Conservation (phyloP, 768 basidiomycete species). For the Leucosporidium creatinivorum region DNA sequence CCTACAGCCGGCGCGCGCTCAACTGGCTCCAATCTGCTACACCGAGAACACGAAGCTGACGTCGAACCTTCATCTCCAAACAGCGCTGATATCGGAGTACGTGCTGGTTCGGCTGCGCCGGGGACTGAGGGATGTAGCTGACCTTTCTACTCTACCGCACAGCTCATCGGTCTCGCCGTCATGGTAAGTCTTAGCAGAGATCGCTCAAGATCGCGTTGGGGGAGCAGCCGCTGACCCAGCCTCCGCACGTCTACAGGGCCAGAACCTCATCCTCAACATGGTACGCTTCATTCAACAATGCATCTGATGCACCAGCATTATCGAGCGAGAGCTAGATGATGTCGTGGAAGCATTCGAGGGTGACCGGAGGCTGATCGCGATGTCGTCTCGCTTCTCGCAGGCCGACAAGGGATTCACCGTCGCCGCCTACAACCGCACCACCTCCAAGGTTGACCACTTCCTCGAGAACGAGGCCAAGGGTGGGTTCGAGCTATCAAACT, state of each 20-base stretch:
- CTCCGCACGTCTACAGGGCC: conserved; percentile 23
- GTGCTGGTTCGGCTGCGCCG: background rate
- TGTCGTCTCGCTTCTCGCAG: conserved; percentile 38
- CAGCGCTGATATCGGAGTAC: conserved; percentile 37
- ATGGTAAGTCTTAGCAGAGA: conserved; percentile 9
- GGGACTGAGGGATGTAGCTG: background rate
- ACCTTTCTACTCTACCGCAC: background rate
- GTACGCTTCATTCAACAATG: too few species aligned
- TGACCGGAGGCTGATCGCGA: too few species aligned
- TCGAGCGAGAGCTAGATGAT: too few species aligned
- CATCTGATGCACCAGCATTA: too few species aligned
- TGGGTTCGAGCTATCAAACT: conserved; percentile 40
- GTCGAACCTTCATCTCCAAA: background rate
- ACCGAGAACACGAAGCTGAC: too few species aligned
- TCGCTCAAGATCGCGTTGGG: background rate
- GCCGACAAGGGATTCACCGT: conserved; percentile 99
- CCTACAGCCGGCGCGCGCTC: too few species aligned
- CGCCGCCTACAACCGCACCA: conserved; percentile 94
- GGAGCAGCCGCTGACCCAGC: background rate
- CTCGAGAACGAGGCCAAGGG: conserved; percentile 97
- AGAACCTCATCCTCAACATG: conserved; percentile 39
- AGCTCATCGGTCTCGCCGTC: conserved; percentile 39
- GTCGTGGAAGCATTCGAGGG: too few species aligned
- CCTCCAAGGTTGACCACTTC: conserved; percentile 91
- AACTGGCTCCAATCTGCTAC: too few species aligned